Percentiles rank a stretch among this genome's conserved stretches.
These are phyloP conservation scores for Cercospora sojina DNA, from an alignment of 2,329 filamentous ascomycete genomes.

Conservation along the genomic window DNA sequence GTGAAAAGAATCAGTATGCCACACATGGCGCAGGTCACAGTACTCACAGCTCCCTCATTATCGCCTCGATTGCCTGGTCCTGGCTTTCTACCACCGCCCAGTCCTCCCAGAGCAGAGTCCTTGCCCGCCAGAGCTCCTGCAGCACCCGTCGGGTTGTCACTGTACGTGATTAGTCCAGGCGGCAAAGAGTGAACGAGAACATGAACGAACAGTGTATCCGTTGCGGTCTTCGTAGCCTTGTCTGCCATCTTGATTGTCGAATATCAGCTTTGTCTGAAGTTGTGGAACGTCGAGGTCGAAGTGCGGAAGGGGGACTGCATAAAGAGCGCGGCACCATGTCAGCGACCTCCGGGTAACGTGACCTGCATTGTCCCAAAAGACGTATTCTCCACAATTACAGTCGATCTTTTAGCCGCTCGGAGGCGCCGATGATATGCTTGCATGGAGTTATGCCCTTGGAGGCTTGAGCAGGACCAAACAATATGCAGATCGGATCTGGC, in stretches of 20 bases:
- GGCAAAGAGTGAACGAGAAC: not conserved
- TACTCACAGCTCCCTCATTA: conserved; percentile 9
- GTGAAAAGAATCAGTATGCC: not conserved
- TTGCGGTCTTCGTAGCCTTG: conserved; percentile 15
- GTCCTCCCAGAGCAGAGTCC: conserved; percentile 13
- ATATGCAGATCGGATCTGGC: not conserved
- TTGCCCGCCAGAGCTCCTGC: conserved; percentile 9
- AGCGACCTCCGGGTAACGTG: not conserved
- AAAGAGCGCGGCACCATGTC: not conserved
- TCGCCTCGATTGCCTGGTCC: conserved; percentile 1
- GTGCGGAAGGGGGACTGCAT: not conserved
- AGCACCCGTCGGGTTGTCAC: not conserved
- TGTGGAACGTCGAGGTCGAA: not conserved
- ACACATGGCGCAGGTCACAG: not conserved
- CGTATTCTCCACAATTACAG: not conserved
- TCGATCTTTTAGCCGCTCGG: not conserved
- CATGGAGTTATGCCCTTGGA: not conserved
- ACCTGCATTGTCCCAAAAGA: conserved; percentile 4
- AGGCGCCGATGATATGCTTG: not conserved
- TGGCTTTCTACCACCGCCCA: not conserved
- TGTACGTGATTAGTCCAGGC: not conserved
- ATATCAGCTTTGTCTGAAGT: not conserved
- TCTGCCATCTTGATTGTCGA: conserved; percentile 1
- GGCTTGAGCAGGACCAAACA: not conserved
- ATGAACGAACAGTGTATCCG: not conserved